Conservation (phyloP, 345 rosid species). For the Erodium maritimum region DNA sequence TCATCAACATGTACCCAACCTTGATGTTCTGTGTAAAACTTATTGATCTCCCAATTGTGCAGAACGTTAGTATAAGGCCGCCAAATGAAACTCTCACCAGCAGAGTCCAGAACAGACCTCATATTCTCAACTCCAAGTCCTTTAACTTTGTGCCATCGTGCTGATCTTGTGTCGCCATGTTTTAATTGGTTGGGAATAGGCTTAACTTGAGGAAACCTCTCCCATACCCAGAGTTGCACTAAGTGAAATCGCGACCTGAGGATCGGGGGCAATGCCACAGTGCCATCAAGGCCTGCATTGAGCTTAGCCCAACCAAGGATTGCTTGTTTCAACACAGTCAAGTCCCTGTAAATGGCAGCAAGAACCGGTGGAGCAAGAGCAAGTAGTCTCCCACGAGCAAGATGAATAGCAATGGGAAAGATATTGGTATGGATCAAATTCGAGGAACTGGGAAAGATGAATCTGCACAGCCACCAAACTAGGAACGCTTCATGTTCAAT, state of each 20-base stretch:
- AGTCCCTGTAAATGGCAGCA: conserved; percentile 33
- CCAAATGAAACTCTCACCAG: conserved; percentile 28
- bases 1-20: conserved; percentile 17
- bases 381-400: conserved; percentile 31
- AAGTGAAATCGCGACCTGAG: conserved; percentile 29
- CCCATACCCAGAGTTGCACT: conserved; percentile 33
- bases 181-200: conserved; percentile 16
- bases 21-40: conserved; percentile 17
- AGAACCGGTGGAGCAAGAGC: conserved; percentile 52
- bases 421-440: conserved; percentile 5
- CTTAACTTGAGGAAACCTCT: conserved; percentile 20
- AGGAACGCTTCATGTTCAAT: conserved; percentile 57
- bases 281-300: conserved; percentile 2
- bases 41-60: conserved; percentile 14
- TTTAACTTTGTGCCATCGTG: conserved; percentile 19
- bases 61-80: conserved; percentile 26
- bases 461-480: conserved; percentile 37
- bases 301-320: conserved; percentile 13
- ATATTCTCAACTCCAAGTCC: conserved; percentile 1
- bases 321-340: conserved; percentile 22
- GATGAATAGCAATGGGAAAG: conserved; percentile 33
- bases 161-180: conserved; percentile 16
- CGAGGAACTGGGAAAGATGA: conserved; percentile 17
- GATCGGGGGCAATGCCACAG: background rate
- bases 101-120: conserved; percentile 15